Percentiles rank a stretch among this genome's conserved stretches.
phyloP scores from a whole-genome alignment of 495 filamentous ascomycete species.

The Tuber indicum region DNA sequence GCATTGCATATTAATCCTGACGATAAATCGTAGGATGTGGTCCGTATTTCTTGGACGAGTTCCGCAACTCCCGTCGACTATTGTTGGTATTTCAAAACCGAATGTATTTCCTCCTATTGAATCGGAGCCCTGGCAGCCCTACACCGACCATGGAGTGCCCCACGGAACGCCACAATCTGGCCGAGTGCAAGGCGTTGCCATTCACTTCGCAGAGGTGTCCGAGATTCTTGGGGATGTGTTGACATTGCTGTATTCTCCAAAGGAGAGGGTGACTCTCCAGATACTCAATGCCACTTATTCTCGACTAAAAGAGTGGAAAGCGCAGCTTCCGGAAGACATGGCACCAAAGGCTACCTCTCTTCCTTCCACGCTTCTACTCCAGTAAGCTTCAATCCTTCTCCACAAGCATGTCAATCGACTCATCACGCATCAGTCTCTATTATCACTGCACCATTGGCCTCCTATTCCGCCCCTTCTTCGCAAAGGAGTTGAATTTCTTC shows the following conservation, averaged over 20 bases:
- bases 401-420: slow-evolving; percentile 12
- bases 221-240: slow-evolving; percentile 61
- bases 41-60: slow-evolving; percentile 58
- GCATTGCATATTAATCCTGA: slow-evolving; percentile 11
- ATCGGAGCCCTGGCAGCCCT: slow-evolving; percentile 30
- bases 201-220: slow-evolving; percentile 56
- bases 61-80: slow-evolving; percentile 52
- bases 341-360: slow-evolving; percentile 54
- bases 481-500: slow-evolving; percentile 53
- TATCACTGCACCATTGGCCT: slow-evolving; percentile 59
- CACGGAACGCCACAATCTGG: slow-evolving; percentile 17
- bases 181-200: slow-evolving; percentile 31
- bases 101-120: slow-evolving; percentile 27
- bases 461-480: slow-evolving; percentile 61
- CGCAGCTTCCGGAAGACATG: slow-evolving; percentile 54
- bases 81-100: slow-evolving; percentile 34
- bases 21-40: slow-evolving; percentile 50
- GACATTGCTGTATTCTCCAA: slow-evolving; percentile 59
- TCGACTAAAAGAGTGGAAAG: slow-evolving; percentile 58
- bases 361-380: slow-evolving; percentile 56
- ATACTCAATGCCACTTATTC: slow-evolving; percentile 54
- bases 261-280: slow-evolving; percentile 52
- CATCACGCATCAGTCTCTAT: slow-evolving; percentile 52
- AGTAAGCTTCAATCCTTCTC: slow-evolving; percentile 50
- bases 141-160: slow-evolving; percentile 11